Evolutionary conservation across 2,329 filamentous ascomycete genomes (phyloP), one percentile per base, ranked within the genome.

Genomic region (Claviceps sp.): DNA sequence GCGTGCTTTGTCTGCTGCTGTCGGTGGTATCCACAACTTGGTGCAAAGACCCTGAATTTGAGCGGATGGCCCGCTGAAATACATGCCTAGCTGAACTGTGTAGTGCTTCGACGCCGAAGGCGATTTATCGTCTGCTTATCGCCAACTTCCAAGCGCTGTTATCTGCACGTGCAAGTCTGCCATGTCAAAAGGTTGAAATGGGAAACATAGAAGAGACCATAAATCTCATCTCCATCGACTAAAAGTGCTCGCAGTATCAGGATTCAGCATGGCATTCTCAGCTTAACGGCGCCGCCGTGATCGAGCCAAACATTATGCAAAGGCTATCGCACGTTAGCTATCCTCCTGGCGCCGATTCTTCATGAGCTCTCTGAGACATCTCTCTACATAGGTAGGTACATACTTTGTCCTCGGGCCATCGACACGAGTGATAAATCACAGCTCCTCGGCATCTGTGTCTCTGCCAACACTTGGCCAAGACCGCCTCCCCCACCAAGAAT

Each of bases 381-480:
- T 44, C 20, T 26, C n/a, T 9, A 9, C 18, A 18, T 22, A 22
- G 22, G 22, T 22, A 22, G 20, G 20, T 22, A 20, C 7, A 37
- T 13, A 8, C 20, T 37, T 26, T n/a, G 11, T 24, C 38, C 22
- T 22, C 20, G 8, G n/a, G 20, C 24, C 38, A 41, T 13, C 9
- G 11, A 34, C 45, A 37, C 30, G 22, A 4, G 22, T 22, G 22
- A 22, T 22, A 20, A 16, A 16, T 44, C 50, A 26, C 47, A 44
- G 24, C 50, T 50, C 26, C 48, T 43, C 34, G 24, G 11, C 22
- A 44, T 48, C 24, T 22, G 22, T 9, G 42, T 8, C 20, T 37
- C 16, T 14, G 52, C 50, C 38, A 50, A 7, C 48, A 38, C 9
- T 22, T 53, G 6, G 48, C 50, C 6, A 37, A 53, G 46, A 11